Conservation (phyloP, 1,139 yeast species). For the Hansenula sp. region DNA sequence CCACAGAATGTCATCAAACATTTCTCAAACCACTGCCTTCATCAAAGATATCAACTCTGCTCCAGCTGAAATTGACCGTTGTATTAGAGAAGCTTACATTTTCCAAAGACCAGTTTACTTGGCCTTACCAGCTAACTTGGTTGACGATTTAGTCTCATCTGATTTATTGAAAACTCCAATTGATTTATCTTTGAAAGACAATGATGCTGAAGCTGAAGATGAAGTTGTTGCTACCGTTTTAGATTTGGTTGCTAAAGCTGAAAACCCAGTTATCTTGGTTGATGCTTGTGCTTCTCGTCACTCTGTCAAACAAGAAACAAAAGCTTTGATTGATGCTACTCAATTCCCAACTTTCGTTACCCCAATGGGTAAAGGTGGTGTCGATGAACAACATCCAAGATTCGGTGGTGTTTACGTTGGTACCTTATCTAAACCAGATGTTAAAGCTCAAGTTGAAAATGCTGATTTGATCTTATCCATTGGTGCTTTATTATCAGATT, state of each 20-base stretch:
- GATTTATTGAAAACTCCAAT: slow-evolving; percentile 57
- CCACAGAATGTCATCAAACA: slow-evolving; percentile 68
- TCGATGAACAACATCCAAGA: slow-evolving; percentile 70
- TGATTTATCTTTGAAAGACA: slow-evolving; percentile 56
- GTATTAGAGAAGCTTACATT: slow-evolving; percentile 67
- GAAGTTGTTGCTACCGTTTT: slow-evolving; percentile 64
- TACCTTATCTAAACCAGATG: slow-evolving; percentile 70
- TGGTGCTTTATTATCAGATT: slow-evolving; percentile 83
- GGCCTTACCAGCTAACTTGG: slow-evolving; percentile 80
- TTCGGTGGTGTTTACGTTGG: slow-evolving; percentile 90
- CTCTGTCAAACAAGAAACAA: slow-evolving; percentile 59
- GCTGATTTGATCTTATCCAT: slow-evolving; percentile 75
- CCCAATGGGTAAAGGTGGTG: slow-evolving; percentile 86
- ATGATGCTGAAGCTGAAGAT: slow-evolving; percentile 65
- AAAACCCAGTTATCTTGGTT: slow-evolving; percentile 71
- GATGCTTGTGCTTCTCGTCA: slow-evolving; percentile 90
- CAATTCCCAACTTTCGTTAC: slow-evolving; percentile 84
- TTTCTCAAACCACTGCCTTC: slow-evolving; percentile 62
- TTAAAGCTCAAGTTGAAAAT: slow-evolving; percentile 69
- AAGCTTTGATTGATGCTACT: slow-evolving; percentile 58
- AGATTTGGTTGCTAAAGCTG: slow-evolving; percentile 48
- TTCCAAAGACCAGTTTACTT: slow-evolving; percentile 81
- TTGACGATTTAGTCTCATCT: slow-evolving; percentile 59
- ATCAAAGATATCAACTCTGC: slow-evolving; percentile 61
- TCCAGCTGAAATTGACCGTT: slow-evolving; percentile 66